Evolutionary conservation across 2,329 filamentous ascomycete genomes (phyloP), one percentile per base, ranked within the genome.

Genomic region (Cryoendolithus antarcticus): DNA sequence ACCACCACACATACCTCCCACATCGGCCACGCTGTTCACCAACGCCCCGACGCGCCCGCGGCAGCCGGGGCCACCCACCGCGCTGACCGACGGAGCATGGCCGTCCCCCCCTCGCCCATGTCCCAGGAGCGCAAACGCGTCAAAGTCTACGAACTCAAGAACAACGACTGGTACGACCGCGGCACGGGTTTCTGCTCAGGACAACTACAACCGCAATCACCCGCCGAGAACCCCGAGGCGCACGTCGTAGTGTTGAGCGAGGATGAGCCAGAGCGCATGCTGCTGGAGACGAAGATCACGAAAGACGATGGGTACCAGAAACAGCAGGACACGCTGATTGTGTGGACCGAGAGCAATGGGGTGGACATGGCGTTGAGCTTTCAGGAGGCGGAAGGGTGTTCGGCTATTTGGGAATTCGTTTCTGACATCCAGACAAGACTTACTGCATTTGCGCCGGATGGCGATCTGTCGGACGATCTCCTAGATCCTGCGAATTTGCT

Each of bases 101-200:
- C 50, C 44, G 45, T 49, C 44, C 49, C 49, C 51, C 63, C 65
- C 47, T 35, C 39, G 30, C 40, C 40, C 11, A 11, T 15, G 40
- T 59, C 64, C 49, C 67, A 65, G 53, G 66, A 70, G 55, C 65
- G 65, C 56, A 70, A 69, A 58, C 67, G 91, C 72, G 91, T 96
- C 64, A 98, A 98, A 72, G 91, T 98, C 60, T 98, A 98, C 64
- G 91, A 96, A 70, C 75, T 98, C 56, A 86, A 85, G 62, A 86
- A 94, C 66, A 94, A 93, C 72, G 91, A 96, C 76, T 98, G 91
- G 91, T 95, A 89, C 61, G 91, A 98, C 66, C 75, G 89, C 56
- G 91, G 91, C 48, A 98, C 91, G 35, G 91, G 91, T 46, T 95
- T 95, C 63, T 96, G 91, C 62, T 84, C 77, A 44, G 86, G 88